Conservation (phyloP, 108 stramenopile genomes). For the Aureococcus anophagefferens region DNA sequence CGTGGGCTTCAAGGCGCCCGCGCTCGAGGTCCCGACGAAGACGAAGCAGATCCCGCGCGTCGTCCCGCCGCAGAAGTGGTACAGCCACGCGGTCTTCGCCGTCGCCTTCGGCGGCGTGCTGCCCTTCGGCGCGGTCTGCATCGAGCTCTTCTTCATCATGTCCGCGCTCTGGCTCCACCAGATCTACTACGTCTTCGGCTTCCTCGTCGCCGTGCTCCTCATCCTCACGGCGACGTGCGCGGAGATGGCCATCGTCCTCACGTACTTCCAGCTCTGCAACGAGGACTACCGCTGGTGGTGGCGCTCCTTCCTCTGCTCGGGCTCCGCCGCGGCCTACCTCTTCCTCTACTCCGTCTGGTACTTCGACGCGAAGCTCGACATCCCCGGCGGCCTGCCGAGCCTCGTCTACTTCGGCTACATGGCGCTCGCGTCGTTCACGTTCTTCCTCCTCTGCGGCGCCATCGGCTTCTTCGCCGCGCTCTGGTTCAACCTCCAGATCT, state of each 20-base stretch:
- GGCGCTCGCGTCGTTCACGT: constrained; percentile 79
- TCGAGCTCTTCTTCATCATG: constrained; percentile 99
- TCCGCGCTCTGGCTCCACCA: constrained; percentile 93
- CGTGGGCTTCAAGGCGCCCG: constrained; percentile 71
- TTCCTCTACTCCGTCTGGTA: constrained; percentile 95
- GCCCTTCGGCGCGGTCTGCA: constrained; percentile 97
- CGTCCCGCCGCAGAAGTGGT: constrained; percentile 77
- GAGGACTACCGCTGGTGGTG: constrained; percentile 99
- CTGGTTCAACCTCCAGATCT: constrained; percentile 30
- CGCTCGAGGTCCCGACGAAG: constrained; percentile 71
- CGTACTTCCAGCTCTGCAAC: constrained; percentile 91
- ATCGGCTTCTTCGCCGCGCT: constrained; percentile 74
- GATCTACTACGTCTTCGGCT: constrained; percentile 98
- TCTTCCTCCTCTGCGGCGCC: constrained; percentile 81
- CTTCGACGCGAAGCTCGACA: constrained; percentile 68
- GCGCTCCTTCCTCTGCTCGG: constrained; percentile 91
- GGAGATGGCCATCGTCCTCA: constrained; percentile 90
- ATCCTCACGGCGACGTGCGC: constrained; percentile 88
- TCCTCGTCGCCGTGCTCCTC: constrained; percentile 80
- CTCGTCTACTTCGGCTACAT: constrained; percentile 95
- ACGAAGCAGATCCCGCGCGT: constrained; percentile 82
- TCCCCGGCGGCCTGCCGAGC: constrained; percentile 70
- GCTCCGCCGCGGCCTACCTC: constrained; percentile 81
- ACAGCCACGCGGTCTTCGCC: constrained; percentile 53
- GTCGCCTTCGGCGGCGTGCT: constrained; percentile 83